Percentiles rank a stretch among this genome's conserved stretches.
phyloP scores from a whole-genome alignment of 164 flowering plant genomes.

The Magnolia changhungtana region DNA sequence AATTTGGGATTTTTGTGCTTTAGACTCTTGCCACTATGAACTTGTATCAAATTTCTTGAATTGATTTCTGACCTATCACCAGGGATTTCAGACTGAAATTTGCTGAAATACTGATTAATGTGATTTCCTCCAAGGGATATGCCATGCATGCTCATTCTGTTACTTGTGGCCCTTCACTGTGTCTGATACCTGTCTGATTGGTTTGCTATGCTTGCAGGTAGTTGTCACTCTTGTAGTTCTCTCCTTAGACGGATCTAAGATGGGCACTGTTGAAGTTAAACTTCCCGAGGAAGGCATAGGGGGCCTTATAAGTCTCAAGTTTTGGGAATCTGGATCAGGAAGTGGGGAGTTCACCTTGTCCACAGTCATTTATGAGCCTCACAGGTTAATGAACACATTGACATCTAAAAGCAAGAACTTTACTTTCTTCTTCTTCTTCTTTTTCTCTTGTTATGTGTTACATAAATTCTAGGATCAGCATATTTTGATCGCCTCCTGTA shows the following conservation, averaged over 20 bases:
- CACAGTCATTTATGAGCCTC: conserved; percentile 92
- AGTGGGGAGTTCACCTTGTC: conserved; percentile 57
- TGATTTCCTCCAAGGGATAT: neutral
- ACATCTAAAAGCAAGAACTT: neutral
- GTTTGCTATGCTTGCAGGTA: conserved; percentile 45
- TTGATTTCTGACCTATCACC: too few species aligned
- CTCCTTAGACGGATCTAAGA: conserved; percentile 74
- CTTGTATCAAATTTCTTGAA: neutral
- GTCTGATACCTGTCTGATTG: neutral
- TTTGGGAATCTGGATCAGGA: conserved; percentile 57
- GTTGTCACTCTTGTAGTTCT: conserved; percentile 55
- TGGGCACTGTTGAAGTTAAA: conserved; percentile 81
- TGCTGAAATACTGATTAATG: neutral
- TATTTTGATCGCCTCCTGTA: neutral
- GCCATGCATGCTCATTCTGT: neutral
- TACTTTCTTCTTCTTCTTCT: neutral
- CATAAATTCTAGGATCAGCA: neutral
- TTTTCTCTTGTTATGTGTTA: neutral
- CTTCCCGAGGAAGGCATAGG: conserved; percentile 87
- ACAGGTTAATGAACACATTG: conserved; percentile 50
- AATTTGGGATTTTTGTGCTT: neutral
- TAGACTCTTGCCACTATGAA: neutral
- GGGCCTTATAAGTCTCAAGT: conserved; percentile 77
- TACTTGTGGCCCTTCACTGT: neutral
- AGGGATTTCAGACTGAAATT: neutral